These are phyloP conservation scores for Calonectria montana DNA, from an alignment of 2,329 filamentous ascomycete genomes.

Conservation along the genomic window DNA sequence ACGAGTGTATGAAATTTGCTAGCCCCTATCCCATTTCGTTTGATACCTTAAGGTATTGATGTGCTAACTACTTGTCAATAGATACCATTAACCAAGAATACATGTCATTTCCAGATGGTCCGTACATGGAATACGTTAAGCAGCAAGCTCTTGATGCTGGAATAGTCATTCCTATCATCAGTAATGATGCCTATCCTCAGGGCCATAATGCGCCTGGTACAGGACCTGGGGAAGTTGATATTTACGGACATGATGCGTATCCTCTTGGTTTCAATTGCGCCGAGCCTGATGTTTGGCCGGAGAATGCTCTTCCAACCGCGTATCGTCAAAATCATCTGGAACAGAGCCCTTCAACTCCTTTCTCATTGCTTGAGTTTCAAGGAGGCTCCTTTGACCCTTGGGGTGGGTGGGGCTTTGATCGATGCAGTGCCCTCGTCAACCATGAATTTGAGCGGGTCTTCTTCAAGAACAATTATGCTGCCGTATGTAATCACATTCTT, in stretches of 20 bases:
- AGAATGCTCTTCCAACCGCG: no score
- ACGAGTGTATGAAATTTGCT: constrained; percentile 82
- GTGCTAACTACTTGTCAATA: no score
- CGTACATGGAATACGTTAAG: constrained; percentile 78
- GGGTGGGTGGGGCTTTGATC: constrained; percentile 76
- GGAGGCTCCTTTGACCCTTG: constrained; percentile 80
- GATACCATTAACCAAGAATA: no score
- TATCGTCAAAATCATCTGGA: no score
- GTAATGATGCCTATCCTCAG: constrained; percentile 73
- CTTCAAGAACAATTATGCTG: constrained; percentile 79
- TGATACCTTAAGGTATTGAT: no score
- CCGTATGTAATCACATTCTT: no score
- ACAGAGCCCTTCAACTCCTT: no score
- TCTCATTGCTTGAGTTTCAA: no score
- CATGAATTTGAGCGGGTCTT: constrained; percentile 81
- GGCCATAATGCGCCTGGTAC: constrained; percentile 75
- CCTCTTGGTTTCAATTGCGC: constrained; percentile 69
- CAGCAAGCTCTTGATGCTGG: constrained; percentile 75
- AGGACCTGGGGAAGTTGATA: constrained; percentile 64
- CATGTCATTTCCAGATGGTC: constrained; percentile 70
- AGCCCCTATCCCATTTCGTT: no score
- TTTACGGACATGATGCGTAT: constrained; percentile 74
- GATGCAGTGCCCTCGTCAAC: constrained; percentile 74
- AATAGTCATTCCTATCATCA: constrained; percentile 80
- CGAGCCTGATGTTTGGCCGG: constrained; percentile 59